A percentile compares a stretch with the other conserved stretches of the same genome.
phyloP scores from a whole-genome alignment of 2,329 filamentous ascomycete genomes.

The Blastomyces gilchristii region DNA sequence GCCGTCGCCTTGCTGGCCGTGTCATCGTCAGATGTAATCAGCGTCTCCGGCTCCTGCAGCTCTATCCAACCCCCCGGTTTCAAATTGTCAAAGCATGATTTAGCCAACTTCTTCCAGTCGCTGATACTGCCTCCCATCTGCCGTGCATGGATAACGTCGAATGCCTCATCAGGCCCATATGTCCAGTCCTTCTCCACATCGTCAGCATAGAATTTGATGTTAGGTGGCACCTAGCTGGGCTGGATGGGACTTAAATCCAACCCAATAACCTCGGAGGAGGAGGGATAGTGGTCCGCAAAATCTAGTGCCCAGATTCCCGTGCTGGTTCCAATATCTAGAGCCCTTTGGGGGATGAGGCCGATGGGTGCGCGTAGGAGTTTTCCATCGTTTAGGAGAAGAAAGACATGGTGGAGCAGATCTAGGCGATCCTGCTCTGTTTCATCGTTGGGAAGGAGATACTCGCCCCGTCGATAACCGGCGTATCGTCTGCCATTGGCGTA shows the following conservation, averaged over 20 bases:
- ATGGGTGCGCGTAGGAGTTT: constrained; percentile 21
- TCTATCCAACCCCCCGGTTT: constrained; percentile 10
- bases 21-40: constrained; percentile 17
- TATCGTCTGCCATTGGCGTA: constrained; percentile 55
- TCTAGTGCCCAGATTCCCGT: constrained; percentile 17
- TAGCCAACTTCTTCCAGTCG: neutral
- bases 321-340: constrained; percentile 5
- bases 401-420: constrained; percentile 71
- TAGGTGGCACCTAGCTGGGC: constrained; percentile 25
- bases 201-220: constrained; percentile 14
- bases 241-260: constrained; percentile 39
- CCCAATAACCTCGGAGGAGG: constrained; percentile 33
- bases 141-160: constrained; percentile 13
- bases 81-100: constrained; percentile 24
- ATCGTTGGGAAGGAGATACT: constrained; percentile 68
- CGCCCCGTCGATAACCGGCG: constrained; percentile 54
- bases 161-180: constrained; percentile 13
- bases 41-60: constrained; percentile 20
- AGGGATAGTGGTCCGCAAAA: constrained; percentile 20
- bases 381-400: constrained; percentile 30
- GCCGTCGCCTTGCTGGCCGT: constrained; percentile 9
- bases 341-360: constrained; percentile 17
- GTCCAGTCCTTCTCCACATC: constrained; percentile 14
- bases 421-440: constrained; percentile 65
- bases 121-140: constrained; percentile 4